phyloP scores from a whole-genome alignment of 2,329 filamentous ascomycete genomes.

The Alternaria metachromatica region DNA sequence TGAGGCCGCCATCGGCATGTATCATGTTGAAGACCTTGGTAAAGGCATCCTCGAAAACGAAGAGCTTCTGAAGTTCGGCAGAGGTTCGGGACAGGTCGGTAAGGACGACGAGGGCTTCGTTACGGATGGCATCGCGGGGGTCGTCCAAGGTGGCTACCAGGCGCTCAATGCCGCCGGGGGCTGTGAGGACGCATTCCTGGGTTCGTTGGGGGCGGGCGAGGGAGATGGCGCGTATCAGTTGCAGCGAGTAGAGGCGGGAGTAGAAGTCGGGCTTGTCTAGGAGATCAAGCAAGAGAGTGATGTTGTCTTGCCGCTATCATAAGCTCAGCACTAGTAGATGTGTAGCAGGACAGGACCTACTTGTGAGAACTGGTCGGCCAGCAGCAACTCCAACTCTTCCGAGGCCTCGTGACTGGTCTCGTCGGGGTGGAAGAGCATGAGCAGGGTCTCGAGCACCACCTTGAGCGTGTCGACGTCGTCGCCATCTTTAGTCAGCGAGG shows the following conservation, averaged over 20 bases:
- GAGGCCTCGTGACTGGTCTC: conserved; percentile 80
- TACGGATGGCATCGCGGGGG: conserved; percentile 81
- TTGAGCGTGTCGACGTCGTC: conserved; percentile 97
- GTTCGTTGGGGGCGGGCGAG: conserved; percentile 86
- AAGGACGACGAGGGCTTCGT: conserved; percentile 81
- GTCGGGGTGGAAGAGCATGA: conserved; percentile 85
- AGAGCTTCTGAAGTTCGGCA: conserved; percentile 88
- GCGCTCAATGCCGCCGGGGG: conserved; percentile 85
- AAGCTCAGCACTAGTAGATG: conserved; percentile 56
- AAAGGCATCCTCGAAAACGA: conserved; percentile 94
- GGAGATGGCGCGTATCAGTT: conserved; percentile 86
- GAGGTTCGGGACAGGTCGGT: conserved; percentile 88
- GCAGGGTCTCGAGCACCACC: conserved; percentile 89
- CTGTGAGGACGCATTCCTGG: conserved; percentile 91
- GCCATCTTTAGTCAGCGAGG: conserved; percentile 81
- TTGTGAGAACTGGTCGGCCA: conserved; percentile 98
- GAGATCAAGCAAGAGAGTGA: conserved; percentile 86
- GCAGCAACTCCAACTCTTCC: conserved; percentile 93
- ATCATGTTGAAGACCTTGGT: conserved; percentile 85
- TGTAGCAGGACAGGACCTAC: conserved; percentile 51
- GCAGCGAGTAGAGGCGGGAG: conserved; percentile 86
- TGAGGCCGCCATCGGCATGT: conserved; percentile 78
- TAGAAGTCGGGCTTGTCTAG: conserved; percentile 89
- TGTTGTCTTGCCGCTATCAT: conserved; percentile 87
- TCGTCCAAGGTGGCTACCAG: conserved; percentile 87